These are phyloP conservation scores for Purshia tridentata DNA, from an alignment of 306 rosid genomes.

Conservation along the genomic window DNA sequence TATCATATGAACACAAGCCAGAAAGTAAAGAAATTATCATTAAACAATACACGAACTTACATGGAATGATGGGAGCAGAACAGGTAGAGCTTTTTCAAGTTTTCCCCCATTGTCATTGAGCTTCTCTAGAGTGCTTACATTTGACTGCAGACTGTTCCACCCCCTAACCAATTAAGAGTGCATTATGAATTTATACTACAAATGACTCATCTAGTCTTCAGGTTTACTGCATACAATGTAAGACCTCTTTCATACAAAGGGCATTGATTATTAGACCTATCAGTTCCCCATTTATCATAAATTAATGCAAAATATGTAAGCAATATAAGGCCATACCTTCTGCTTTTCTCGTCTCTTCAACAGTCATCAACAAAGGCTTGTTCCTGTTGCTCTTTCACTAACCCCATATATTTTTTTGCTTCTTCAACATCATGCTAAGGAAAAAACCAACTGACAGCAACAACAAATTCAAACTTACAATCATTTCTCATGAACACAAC, in stretches of 20 bases:
- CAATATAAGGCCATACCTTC: background rate
- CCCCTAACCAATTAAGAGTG: background rate
- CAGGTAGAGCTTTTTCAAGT: background rate
- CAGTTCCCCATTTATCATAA: background rate
- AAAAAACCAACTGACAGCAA: background rate
- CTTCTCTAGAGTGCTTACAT: background rate
- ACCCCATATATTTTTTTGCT: background rate
- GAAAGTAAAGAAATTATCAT: background rate
- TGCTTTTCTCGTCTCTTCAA: constrained; percentile 6
- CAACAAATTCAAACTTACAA: background rate
- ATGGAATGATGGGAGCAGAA: constrained; percentile 2
- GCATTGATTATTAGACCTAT: background rate
- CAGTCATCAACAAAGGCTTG: background rate
- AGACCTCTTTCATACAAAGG: background rate
- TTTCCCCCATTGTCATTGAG: background rate
- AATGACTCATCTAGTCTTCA: background rate
- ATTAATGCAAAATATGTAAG: background rate
- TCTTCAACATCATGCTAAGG: background rate
- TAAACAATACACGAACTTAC: background rate
- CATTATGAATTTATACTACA: background rate
- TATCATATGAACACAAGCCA: constrained; percentile 5
- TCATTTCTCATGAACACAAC: background rate
- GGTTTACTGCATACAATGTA: background rate
- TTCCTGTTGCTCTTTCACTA: background rate
- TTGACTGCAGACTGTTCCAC: background rate